Evolutionary conservation across 2,329 filamentous ascomycete species (phyloP).

Genomic region (Fusarium stilboides): DNA sequence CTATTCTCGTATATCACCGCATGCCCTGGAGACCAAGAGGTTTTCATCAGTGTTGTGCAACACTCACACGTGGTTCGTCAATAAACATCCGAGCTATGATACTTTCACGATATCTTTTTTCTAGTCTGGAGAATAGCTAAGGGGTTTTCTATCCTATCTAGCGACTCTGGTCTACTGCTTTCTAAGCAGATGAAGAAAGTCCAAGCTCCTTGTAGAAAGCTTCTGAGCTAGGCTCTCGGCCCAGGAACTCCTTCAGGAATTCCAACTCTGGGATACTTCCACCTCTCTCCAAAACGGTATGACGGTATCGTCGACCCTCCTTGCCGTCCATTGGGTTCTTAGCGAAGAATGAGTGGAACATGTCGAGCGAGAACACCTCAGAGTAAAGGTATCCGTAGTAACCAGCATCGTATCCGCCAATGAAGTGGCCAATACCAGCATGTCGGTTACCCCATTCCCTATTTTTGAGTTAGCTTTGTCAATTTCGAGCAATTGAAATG

Average conservation of each 20-base stretch:
- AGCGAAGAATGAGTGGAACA: constrained; percentile 88
- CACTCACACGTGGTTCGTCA: constrained; percentile 8
- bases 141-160: constrained; percentile 10
- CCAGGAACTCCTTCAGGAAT: constrained; percentile 83
- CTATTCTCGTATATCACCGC: constrained; percentile 32
- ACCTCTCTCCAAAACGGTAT: constrained; percentile 83
- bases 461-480: constrained; percentile 48
- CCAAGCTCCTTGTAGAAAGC: constrained; percentile 87
- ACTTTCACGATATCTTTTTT: not conserved
- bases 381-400: constrained; percentile 85
- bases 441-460: constrained; percentile 83
- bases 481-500: not conserved
- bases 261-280: constrained; percentile 87
- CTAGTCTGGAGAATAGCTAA: not conserved
- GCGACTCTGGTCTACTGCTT: not conserved
- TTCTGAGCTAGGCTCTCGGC: constrained; percentile 81
- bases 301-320: constrained; percentile 82
- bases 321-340: constrained; percentile 82
- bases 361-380: constrained; percentile 86
- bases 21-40: constrained; percentile 1
- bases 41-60: constrained; percentile 11
- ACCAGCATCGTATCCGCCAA: constrained; percentile 87
- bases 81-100: constrained; percentile 1
- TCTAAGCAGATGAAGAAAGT: constrained; percentile 44
- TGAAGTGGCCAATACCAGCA: constrained; percentile 85